phyloP scores from a whole-genome alignment of 352 stramenopile species.

The Pythium diclinum region DNA sequence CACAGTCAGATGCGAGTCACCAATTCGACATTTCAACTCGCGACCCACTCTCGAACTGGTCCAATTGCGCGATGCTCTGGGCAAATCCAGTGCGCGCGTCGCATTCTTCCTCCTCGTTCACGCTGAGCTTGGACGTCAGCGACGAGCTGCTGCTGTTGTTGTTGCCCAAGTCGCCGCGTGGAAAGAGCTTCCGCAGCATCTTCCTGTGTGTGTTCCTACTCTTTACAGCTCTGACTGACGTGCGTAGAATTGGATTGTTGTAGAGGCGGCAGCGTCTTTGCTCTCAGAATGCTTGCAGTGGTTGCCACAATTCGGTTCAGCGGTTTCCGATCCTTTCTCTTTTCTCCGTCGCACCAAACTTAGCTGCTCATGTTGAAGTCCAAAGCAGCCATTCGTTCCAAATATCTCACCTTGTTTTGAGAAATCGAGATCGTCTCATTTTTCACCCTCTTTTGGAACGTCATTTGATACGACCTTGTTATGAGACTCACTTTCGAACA shows the following conservation, averaged over 20 bases:
- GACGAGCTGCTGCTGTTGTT: slow-evolving; percentile 15
- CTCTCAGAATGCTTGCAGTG: too few species aligned
- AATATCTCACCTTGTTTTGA: slow-evolving; percentile 10
- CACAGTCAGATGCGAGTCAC: background rate
- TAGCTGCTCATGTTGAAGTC: slow-evolving; percentile 6
- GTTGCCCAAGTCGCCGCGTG: slow-evolving; percentile 19
- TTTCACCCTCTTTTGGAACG: too few species aligned
- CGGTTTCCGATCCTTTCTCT: background rate
- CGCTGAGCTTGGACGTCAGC: background rate
- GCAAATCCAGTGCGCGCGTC: slow-evolving; percentile 17
- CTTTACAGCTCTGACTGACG: background rate
- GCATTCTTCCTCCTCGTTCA: slow-evolving; percentile 13
- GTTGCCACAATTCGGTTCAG: too few species aligned
- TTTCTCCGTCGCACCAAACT: background rate
- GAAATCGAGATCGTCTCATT: background rate
- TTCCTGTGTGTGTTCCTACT: background rate
- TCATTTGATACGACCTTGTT: too few species aligned
- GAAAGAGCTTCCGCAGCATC: slow-evolving; percentile 65
- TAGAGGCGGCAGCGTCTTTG: too few species aligned
- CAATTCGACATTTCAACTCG: too few species aligned
- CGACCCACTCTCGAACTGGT: slow-evolving; percentile 26
- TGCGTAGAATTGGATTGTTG: background rate
- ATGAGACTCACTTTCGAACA: too few species aligned
- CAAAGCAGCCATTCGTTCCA: slow-evolving; percentile 2
- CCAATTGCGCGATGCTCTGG: slow-evolving; percentile 14